A percentile compares a stretch with the other conserved stretches of the same genome.
phyloP scores from a whole-genome alignment of 2,329 filamentous ascomycete species.

The Ceratocystis papillata region DNA sequence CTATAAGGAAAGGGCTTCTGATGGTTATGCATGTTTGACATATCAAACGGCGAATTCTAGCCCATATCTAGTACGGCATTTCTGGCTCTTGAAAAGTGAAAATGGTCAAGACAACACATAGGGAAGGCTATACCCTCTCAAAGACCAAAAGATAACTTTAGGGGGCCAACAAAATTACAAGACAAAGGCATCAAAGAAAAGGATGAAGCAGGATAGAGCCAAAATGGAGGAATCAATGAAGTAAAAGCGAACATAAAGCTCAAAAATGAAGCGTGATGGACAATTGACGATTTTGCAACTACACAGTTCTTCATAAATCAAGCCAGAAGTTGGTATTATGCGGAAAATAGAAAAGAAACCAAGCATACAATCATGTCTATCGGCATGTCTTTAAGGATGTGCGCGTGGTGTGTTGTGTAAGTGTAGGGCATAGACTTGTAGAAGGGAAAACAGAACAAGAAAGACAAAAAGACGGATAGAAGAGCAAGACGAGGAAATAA shows the following conservation, averaged over 20 bases:
- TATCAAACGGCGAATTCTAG: not conserved
- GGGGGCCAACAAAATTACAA: not conserved
- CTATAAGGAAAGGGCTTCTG: not conserved
- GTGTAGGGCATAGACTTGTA: conserved; percentile 9
- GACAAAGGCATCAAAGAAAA: not conserved
- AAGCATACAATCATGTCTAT: conserved; percentile 13
- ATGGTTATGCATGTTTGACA: not conserved
- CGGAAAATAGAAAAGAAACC: conserved; percentile 14
- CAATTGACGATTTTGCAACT: not conserved
- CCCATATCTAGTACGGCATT: not conserved
- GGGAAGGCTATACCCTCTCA: too few species aligned
- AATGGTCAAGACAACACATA: not conserved
- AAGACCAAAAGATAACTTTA: not conserved
- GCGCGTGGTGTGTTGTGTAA: conserved; percentile 8
- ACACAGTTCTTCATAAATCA: not conserved
- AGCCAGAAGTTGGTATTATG: conserved; percentile 9
- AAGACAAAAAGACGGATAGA: not conserved
- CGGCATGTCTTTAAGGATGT: conserved; percentile 7
- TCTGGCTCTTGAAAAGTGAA: too few species aligned
- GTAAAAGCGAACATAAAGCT: conserved; percentile 5
- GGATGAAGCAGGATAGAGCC: not conserved
- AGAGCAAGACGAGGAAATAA: conserved; percentile 6
- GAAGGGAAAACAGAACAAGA: conserved; percentile 10
- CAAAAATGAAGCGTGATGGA: not conserved
- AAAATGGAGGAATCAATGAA: conserved; percentile 9